These are phyloP conservation scores for Saccharata proteae DNA, from an alignment of 2,329 filamentous ascomycete genomes.

Conservation along the genomic window DNA sequence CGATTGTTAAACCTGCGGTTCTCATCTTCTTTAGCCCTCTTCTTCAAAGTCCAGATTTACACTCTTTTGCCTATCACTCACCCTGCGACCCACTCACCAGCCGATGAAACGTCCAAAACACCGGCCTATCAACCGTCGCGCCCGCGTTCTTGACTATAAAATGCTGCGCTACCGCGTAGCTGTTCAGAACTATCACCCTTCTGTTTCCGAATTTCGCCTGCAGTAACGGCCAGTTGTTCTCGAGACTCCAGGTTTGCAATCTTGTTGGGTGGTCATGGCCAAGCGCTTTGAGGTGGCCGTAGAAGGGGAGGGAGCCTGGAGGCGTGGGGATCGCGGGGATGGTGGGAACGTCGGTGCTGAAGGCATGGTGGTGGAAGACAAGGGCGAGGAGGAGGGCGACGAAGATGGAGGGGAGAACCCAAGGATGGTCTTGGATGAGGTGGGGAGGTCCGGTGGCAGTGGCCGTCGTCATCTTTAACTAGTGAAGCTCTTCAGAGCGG, in stretches of 20 bases:
- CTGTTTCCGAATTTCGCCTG: conserved; percentile 4
- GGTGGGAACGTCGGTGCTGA: conserved; percentile 8
- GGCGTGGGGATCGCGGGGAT: conserved; percentile 3
- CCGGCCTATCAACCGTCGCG: conserved; percentile 6
- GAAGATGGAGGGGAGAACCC: conserved; percentile 13
- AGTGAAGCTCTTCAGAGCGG: too few relatives aligned
- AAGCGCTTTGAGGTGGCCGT: conserved; percentile 3
- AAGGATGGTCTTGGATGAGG: conserved; percentile 14
- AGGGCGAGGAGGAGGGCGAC: conserved; percentile 11
- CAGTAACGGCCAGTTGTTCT: conserved; percentile 4
- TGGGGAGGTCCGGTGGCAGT: neutral
- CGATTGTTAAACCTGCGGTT: conserved; percentile 2
- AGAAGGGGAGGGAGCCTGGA: neutral
- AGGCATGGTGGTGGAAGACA: conserved; percentile 12
- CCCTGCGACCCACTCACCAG: conserved; percentile 6
- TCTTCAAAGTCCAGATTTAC: too few relatives aligned
- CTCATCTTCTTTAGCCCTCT: too few relatives aligned
- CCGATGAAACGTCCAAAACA: conserved; percentile 5
- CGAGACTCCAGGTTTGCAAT: conserved; percentile 1
- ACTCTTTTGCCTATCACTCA: too few relatives aligned
- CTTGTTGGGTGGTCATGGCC: conserved; percentile 1
- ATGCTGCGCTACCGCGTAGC: conserved; percentile 5
- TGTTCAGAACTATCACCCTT: conserved; percentile 4
- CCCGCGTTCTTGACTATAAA: conserved; percentile 4
- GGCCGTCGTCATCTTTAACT: too few relatives aligned